phyloP scores from a whole-genome alignment of 495 filamentous ascomycete genomes.

The Talaromyces proteolyticus region DNA sequence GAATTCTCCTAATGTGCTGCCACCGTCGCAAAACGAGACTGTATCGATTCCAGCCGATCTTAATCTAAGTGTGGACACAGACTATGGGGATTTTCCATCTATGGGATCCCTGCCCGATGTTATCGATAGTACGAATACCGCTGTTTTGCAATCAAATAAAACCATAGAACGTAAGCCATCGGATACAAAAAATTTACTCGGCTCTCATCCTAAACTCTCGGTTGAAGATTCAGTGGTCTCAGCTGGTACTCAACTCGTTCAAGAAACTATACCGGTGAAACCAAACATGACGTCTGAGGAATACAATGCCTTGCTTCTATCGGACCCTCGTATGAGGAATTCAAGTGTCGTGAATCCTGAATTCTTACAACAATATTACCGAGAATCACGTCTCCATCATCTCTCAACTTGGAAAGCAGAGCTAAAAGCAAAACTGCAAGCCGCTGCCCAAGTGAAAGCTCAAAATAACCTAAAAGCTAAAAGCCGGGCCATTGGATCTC shows the following conservation, averaged over 20 bases:
- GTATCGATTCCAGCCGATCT: neutral
- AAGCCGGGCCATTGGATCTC: slow-evolving; percentile 49
- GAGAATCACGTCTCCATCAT: slow-evolving; percentile 89
- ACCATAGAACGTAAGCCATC: too few relatives aligned
- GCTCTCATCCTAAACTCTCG: neutral
- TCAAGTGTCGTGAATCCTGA: slow-evolving; percentile 84
- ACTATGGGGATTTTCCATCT: slow-evolving; percentile 38
- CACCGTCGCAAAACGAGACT: slow-evolving; percentile 1
- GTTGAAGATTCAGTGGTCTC: neutral
- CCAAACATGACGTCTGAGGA: slow-evolving; percentile 74
- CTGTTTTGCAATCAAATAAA: too few relatives aligned
- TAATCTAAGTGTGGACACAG: slow-evolving; percentile 22
- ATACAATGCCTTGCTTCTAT: slow-evolving; percentile 76
- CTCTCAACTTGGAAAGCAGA: slow-evolving; percentile 94
- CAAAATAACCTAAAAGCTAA: slow-evolving; percentile 41
- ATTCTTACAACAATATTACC: slow-evolving; percentile 90
- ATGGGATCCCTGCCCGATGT: neutral
- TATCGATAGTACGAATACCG: neutral
- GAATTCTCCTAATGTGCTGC: neutral
- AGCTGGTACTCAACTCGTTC: slow-evolving; percentile 2
- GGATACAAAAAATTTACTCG: neutral
- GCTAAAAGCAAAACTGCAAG: slow-evolving; percentile 80
- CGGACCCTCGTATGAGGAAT: slow-evolving; percentile 76
- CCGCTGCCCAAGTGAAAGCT: slow-evolving; percentile 62
- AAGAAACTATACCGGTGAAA: slow-evolving; percentile 16